Conservation (phyloP, 1,139 yeast species). For the Barnettozyma hawaiiensis region DNA sequence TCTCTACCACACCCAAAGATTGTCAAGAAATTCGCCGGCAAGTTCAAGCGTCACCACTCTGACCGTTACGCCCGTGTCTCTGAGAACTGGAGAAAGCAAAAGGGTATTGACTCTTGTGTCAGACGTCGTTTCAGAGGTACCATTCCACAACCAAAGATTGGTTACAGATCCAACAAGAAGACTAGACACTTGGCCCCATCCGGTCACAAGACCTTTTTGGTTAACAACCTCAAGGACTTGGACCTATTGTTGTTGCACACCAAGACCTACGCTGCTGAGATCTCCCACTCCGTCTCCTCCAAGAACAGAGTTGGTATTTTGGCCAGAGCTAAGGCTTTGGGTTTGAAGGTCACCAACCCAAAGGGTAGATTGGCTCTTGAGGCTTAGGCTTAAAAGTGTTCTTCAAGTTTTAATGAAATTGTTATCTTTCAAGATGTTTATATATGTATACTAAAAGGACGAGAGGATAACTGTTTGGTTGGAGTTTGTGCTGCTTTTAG, state of each 20-base stretch:
- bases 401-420: slow-evolving; percentile 6
- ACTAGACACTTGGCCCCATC: slow-evolving; percentile 95
- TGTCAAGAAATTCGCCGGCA: slow-evolving; percentile 98
- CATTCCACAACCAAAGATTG: slow-evolving; percentile 98
- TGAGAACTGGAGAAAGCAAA: slow-evolving; percentile 99
- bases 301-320: slow-evolving; percentile 96
- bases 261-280: slow-evolving; percentile 98
- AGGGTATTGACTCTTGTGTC: slow-evolving; percentile 99
- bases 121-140: slow-evolving; percentile 99
- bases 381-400: slow-evolving; percentile 63
- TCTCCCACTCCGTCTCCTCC: slow-evolving; percentile 97
- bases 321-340: slow-evolving; percentile 96
- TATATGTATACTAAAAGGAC: slow-evolving; percentile 1
- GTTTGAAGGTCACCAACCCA: slow-evolving; percentile 98
- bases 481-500: slow-evolving; percentile 2
- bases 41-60: slow-evolving; percentile 99
- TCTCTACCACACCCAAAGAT: slow-evolving; percentile 98
- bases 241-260: slow-evolving; percentile 96
- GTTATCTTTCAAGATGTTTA: slow-evolving; percentile 3
- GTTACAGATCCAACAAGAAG: slow-evolving; percentile 99
- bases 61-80: slow-evolving; percentile 98
- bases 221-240: slow-evolving; percentile 88
- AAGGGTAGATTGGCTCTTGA: slow-evolving; percentile 97
- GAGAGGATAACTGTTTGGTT: background rate
- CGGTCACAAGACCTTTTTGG: slow-evolving; percentile 96